Evolutionary conservation across 1,139 yeast genomes (phyloP).

Genomic region (Geotrichum reessii): DNA sequence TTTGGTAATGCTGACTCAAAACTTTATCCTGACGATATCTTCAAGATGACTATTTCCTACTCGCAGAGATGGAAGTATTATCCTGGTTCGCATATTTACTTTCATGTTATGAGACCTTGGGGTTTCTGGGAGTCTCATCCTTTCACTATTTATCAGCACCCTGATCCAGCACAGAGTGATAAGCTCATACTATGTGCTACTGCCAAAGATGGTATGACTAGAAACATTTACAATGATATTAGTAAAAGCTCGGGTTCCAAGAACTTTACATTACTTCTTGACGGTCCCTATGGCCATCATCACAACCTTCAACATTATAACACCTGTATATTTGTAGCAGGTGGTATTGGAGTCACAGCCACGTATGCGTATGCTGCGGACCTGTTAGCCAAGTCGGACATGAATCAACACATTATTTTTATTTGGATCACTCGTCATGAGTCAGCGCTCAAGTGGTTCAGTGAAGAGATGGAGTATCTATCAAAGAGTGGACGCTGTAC

Average conservation of each 20-base stretch:
- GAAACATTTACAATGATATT: constrained; percentile 24
- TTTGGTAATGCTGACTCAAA: constrained; percentile 24
- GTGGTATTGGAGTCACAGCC: constrained; percentile 68
- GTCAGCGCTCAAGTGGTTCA: constrained; percentile 46
- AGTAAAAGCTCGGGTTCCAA: constrained; percentile 1
- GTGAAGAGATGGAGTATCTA: constrained; percentile 43
- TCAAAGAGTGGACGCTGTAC: constrained; percentile 31
- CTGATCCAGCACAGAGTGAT: constrained; percentile 22
- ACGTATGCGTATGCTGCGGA: constrained; percentile 28
- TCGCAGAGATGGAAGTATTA: constrained; percentile 35
- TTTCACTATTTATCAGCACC: constrained; percentile 44
- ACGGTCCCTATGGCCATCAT: constrained; percentile 54
- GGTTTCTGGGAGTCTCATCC: constrained; percentile 54
- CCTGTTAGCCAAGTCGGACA: constrained; percentile 1
- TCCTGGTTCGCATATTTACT: constrained; percentile 43
- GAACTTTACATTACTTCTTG: constrained; percentile 40
- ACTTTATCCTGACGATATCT: constrained; percentile 36
- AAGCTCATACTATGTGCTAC: constrained; percentile 33
- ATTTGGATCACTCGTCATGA: constrained; percentile 48
- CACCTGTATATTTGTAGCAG: constrained; percentile 48
- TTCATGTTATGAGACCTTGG: constrained; percentile 43
- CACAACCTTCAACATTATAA: constrained; percentile 48
- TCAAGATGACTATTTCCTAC: constrained; percentile 43
- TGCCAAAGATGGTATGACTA: constrained; percentile 35
- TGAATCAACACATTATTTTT: constrained; percentile 38